Percentiles rank a stretch among this genome's conserved stretches.
These are phyloP conservation scores for Globisporangium apiculatum DNA, from an alignment of 352 stramenopile species.

Conservation along the genomic window DNA sequence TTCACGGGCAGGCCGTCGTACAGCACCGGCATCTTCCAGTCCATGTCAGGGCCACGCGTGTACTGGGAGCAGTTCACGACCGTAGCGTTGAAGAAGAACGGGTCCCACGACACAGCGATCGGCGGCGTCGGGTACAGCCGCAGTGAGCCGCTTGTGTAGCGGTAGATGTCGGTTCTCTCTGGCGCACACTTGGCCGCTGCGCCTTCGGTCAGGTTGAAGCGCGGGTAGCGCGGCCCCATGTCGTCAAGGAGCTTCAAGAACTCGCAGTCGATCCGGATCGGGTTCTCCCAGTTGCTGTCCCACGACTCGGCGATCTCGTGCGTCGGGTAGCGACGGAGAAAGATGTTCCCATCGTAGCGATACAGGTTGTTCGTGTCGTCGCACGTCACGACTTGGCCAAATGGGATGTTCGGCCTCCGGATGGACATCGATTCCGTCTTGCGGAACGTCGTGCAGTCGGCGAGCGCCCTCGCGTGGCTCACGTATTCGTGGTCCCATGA, in stretches of 20 bases:
- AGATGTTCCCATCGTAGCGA: background rate
- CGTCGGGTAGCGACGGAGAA: slow-evolving; percentile 12
- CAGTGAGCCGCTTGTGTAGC: slow-evolving; percentile 11
- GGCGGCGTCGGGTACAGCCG: slow-evolving; percentile 15
- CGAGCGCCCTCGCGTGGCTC: background rate
- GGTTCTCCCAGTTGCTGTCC: slow-evolving; percentile 11
- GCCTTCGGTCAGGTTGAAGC: slow-evolving; percentile 2
- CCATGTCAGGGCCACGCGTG: slow-evolving; percentile 10
- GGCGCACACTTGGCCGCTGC: slow-evolving; percentile 8
- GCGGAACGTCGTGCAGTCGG: background rate
- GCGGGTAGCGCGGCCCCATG: slow-evolving; percentile 6
- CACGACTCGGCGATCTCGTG: slow-evolving; percentile 14
- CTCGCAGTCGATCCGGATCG: slow-evolving; percentile 2
- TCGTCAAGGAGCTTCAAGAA: background rate
- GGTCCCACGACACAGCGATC: slow-evolving; percentile 21
- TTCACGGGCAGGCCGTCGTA: slow-evolving; percentile 11
- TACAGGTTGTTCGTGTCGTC: background rate
- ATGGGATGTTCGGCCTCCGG: background rate
- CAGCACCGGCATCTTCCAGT: slow-evolving; percentile 7
- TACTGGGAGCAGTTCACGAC: slow-evolving; percentile 17
- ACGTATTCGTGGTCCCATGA: background rate
- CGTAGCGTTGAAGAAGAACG: slow-evolving; percentile 9
- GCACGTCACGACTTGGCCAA: slow-evolving; percentile 3
- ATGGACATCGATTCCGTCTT: background rate
- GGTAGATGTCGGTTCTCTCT: slow-evolving; percentile 7